Conservation (phyloP, 345 rosid species). For the Eucalyptus brandiana region DNA sequence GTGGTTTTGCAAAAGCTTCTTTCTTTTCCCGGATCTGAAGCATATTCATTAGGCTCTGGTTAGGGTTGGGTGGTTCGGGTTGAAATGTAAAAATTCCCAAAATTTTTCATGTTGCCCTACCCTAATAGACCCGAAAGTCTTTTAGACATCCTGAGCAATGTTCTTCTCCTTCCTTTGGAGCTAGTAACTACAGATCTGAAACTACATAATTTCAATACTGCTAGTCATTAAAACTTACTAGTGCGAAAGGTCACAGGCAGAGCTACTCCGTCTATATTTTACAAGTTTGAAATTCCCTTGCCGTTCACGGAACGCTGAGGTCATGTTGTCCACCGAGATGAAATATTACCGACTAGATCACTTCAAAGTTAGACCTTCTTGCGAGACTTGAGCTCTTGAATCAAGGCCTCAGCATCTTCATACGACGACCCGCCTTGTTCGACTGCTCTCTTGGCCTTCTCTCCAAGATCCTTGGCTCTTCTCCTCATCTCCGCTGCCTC, state of each 20-base stretch:
- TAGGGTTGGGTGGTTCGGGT: too few species aligned
- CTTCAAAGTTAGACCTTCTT: not conserved
- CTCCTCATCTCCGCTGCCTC: slow-evolving; percentile 22
- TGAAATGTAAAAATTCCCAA: too few species aligned
- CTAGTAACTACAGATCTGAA: not conserved
- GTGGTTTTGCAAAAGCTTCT: too few species aligned
- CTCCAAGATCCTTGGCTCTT: slow-evolving; percentile 8
- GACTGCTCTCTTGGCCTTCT: slow-evolving; percentile 29
- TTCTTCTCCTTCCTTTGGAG: not conserved
- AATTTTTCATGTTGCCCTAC: too few species aligned
- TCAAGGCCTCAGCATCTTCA: slow-evolving; percentile 6
- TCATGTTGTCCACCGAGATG: not conserved
- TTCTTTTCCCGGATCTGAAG: too few species aligned
- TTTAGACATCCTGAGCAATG: not conserved
- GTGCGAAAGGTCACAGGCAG: not conserved
- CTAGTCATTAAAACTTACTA: not conserved
- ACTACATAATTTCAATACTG: not conserved
- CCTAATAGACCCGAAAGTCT: too few species aligned
- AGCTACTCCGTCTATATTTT: not conserved
- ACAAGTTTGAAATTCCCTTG: not conserved
- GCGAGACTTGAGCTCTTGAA: slow-evolving; percentile 9
- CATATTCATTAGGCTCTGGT: too few species aligned
- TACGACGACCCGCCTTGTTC: slow-evolving; percentile 36
- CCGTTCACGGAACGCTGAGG: not conserved
- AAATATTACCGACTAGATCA: not conserved